These are phyloP conservation scores for Boletus hoseneyae DNA, from an alignment of 1,284 basidiomycete genomes.

Conservation along the genomic window DNA sequence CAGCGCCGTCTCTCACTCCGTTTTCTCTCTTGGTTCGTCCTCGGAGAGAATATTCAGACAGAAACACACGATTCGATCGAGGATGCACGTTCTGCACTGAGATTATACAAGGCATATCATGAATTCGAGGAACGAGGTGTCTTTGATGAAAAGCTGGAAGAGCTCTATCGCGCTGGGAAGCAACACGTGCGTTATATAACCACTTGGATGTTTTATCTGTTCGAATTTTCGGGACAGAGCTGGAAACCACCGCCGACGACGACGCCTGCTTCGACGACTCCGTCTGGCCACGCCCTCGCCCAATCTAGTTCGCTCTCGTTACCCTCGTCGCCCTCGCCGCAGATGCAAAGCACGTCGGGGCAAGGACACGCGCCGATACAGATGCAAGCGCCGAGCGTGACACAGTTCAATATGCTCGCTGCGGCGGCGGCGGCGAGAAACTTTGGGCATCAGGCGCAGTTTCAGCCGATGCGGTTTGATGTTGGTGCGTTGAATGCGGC, in stretches of 20 bases:
- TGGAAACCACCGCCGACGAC: slow-evolving; percentile 52
- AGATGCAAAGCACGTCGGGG: not conserved
- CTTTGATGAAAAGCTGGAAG: slow-evolving; percentile 89
- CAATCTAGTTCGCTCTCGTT: slow-evolving; percentile 4
- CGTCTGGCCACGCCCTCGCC: not conserved
- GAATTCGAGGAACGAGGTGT: slow-evolving; percentile 72
- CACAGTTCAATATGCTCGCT: slow-evolving; percentile 30
- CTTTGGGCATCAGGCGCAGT: slow-evolving; percentile 23
- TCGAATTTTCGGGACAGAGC: slow-evolving; percentile 37
- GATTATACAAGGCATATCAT: slow-evolving; percentile 83
- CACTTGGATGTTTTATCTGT: no score
- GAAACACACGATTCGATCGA: slow-evolving; percentile 97
- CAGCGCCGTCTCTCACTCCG: slow-evolving; percentile 89
- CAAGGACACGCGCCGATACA: slow-evolving; percentile 3
- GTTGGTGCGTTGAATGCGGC: slow-evolving; percentile 10
- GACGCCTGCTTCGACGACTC: slow-evolving; percentile 9
- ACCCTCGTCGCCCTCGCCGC: slow-evolving; percentile 3
- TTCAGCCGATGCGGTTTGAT: slow-evolving; percentile 23
- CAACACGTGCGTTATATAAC: slow-evolving; percentile 69
- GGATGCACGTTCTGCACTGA: slow-evolving; percentile 87
- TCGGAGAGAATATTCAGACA: slow-evolving; percentile 89
- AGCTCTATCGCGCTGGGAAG: slow-evolving; percentile 69
- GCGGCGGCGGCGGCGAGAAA: slow-evolving; percentile 23
- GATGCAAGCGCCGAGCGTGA: slow-evolving; percentile 9
- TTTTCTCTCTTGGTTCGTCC: slow-evolving; percentile 91